Evolutionary conservation across 2,329 filamentous ascomycete genomes (phyloP).

Genomic region (Cordyceps farinosa): DNA sequence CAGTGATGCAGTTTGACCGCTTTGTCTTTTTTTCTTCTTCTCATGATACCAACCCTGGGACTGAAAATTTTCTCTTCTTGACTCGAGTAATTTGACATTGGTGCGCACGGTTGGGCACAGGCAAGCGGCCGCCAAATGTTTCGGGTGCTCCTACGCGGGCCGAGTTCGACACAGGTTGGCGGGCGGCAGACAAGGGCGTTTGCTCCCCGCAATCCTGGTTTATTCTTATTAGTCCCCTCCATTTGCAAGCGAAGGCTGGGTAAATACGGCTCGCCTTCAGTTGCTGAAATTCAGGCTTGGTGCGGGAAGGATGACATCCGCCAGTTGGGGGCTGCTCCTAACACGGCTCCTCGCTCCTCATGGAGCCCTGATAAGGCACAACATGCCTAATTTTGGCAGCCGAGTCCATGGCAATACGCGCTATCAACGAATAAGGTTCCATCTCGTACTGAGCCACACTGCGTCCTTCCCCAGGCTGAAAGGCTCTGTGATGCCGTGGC

Average conservation of each 20-base stretch:
- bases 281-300: background rate
- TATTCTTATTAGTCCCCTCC: background rate
- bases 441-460: background rate
- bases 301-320: no score
- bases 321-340: background rate
- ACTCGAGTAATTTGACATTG: background rate
- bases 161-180: background rate
- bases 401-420: background rate
- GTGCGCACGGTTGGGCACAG: conserved; percentile 12
- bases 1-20: conserved; percentile 5
- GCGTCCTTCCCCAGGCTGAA: background rate
- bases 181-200: conserved; percentile 6
- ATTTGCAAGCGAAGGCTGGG: background rate
- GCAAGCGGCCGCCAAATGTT: conserved; percentile 1
- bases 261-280: background rate
- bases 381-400: background rate
- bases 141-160: background rate
- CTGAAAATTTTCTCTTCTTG: background rate
- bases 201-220: background rate
- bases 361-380: background rate
- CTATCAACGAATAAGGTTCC: background rate
- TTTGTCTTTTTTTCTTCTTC: background rate
- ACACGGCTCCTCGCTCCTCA: background rate
- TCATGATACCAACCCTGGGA: background rate
- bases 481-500: background rate